Evolutionary conservation across 441 rosid species (phyloP), one percentile per base, ranked within the genome.

Genomic region (Hura crepitans): DNA sequence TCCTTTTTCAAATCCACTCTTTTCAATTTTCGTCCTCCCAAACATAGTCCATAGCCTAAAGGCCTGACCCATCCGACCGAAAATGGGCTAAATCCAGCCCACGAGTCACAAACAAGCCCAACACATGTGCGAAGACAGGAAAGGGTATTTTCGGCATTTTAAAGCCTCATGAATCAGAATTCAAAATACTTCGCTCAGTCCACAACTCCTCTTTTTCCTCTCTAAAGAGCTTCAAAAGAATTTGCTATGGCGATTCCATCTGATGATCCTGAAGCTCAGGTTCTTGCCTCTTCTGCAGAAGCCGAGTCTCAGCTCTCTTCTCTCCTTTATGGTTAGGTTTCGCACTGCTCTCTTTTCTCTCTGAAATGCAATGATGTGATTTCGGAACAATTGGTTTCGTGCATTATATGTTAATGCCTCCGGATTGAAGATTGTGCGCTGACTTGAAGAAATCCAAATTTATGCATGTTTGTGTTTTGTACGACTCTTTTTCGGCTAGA

Each of bases 261-360:
- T 20, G 72, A 81, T 51, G 80, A 65, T 46, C 20, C 60, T 51
- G 85, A 71, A 47, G 77, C 74, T 15, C 81, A 72, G 65, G 76
- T 70, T 25, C 69, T 69, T 53, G 64, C 77, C 55, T 28, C 74
- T 74, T 78, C 77, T 47, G 65, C 68, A 15, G 83, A 84, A 66
- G 68, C 85, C 25, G 96, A 85, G 33, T 93, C 94, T 63, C 85
- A 76, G 71, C 86, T 89, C n/a, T 75, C 93, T 15, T 81, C 92
- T 74, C 80, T 91, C 70, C 78, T 93, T 71, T 84, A 75, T 69
- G 96, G 98, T 91, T 74, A 69, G 82, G 23, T 72, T 45, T 65
- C 53, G 14, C 35, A 14, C 10, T 33, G 58, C 33, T 15, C 67
- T 50, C 17, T 37, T 66, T 31, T 56, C 58, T 46, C 28, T 10